Evolutionary conservation across 2,329 filamentous ascomycete genomes (phyloP).

Genomic region (Cladophialophora immunda): DNA sequence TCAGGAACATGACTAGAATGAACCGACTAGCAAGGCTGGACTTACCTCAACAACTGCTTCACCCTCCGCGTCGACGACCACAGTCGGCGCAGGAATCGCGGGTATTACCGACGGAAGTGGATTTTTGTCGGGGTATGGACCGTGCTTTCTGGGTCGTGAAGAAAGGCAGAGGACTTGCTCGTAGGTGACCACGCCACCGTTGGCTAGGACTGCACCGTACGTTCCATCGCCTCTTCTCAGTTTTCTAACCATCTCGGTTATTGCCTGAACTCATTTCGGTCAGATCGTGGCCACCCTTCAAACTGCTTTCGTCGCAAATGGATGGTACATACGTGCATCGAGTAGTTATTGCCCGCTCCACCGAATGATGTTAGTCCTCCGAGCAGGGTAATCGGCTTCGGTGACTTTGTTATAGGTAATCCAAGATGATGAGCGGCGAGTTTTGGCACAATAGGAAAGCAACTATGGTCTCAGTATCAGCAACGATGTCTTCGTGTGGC

Average conservation of each 20-base stretch:
- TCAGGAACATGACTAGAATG: neutral
- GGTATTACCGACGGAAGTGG: conserved; percentile 50
- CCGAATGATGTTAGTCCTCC: conserved; percentile 74
- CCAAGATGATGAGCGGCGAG: conserved; percentile 68
- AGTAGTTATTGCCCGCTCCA: conserved; percentile 75
- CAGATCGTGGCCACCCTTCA: neutral
- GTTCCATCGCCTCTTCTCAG: conserved; percentile 57
- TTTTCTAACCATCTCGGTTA: conserved; percentile 64
- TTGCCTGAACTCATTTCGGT: conserved; percentile 45
- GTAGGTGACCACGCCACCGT: conserved; percentile 70
- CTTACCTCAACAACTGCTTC: conserved; percentile 63
- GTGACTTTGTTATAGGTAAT: conserved; percentile 55
- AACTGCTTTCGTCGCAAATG: neutral
- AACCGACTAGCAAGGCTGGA: neutral
- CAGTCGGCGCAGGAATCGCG: conserved; percentile 50
- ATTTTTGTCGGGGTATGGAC: conserved; percentile 58
- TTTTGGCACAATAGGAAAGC: conserved; percentile 75
- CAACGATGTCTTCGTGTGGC: neutral
- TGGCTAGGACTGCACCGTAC: conserved; percentile 68
- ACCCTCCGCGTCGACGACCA: conserved; percentile 57
- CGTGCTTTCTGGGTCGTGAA: conserved; percentile 49
- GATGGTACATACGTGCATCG: conserved; percentile 65
- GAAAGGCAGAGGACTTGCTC: conserved; percentile 70
- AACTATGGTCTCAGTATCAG: conserved; percentile 51
- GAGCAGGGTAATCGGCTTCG: conserved; percentile 67